Conservation (phyloP, 2,329 filamentous ascomycete genomes). For the Penicillium occitanis region DNA sequence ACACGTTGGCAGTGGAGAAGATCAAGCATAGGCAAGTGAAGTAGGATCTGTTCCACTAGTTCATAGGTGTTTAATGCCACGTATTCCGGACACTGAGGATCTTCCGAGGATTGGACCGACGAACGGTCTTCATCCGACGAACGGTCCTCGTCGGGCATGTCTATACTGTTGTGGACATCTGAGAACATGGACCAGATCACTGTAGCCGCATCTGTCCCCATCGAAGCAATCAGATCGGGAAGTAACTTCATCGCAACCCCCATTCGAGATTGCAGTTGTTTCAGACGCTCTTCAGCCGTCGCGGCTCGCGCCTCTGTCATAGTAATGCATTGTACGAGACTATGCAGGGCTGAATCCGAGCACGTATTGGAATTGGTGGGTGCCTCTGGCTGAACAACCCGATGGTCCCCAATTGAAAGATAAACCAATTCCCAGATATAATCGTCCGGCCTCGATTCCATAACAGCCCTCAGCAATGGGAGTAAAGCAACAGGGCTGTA, state of each 20-base stretch:
- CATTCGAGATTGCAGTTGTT: background rate
- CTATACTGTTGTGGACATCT: background rate
- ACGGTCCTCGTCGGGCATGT: background rate
- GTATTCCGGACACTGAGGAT: no score
- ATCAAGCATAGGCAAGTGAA: slow-evolving; percentile 12
- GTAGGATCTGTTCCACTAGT: background rate
- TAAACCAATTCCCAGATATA: background rate
- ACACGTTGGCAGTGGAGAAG: background rate
- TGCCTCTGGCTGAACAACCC: background rate
- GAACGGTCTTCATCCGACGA: background rate
- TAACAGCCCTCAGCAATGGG: background rate
- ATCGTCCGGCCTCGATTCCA: background rate
- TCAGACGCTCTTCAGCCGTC: background rate
- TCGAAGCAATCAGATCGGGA: background rate
- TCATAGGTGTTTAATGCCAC: background rate
- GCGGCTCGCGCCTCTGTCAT: background rate
- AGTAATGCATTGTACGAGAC: background rate
- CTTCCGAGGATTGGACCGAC: background rate
- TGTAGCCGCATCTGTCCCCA: background rate
- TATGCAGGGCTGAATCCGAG: background rate
- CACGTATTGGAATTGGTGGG: background rate
- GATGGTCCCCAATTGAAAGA: background rate
- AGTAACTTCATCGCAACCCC: background rate
- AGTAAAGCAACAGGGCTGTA: background rate
- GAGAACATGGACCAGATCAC: background rate